A percentile compares a stretch with the other conserved stretches of the same genome.
These are phyloP conservation scores for Pyrus pyrifolia DNA, from an alignment of 306 rosid genomes.

Conservation along the genomic window DNA sequence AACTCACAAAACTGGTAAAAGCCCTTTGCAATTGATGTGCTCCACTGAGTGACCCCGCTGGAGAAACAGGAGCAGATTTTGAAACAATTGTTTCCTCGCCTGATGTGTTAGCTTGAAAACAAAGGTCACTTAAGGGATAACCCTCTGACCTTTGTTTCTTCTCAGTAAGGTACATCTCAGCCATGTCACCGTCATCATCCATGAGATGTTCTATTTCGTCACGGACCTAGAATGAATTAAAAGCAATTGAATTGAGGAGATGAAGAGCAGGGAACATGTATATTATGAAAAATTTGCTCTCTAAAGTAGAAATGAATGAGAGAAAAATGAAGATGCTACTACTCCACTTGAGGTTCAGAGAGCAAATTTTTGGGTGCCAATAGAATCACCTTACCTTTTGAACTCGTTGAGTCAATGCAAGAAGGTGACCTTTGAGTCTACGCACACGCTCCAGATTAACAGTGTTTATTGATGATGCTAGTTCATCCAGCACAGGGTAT, in stretches of 20 bases:
- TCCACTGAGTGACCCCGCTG: slow-evolving; percentile 45
- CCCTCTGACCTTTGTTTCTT: slow-evolving; percentile 37
- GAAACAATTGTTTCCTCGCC: slow-evolving; percentile 30
- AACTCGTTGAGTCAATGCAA: slow-evolving; percentile 86
- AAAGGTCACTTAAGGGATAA: slow-evolving; percentile 36
- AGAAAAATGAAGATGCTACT: neutral
- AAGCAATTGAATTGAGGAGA: slow-evolving; percentile 13
- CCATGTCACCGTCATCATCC: slow-evolving; percentile 53
- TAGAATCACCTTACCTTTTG: slow-evolving; percentile 57
- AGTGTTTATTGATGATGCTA: slow-evolving; percentile 70
- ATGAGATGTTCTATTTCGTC: slow-evolving; percentile 47
- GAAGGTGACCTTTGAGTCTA: slow-evolving; percentile 90
- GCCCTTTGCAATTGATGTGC: slow-evolving; percentile 63
- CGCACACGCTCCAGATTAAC: slow-evolving; percentile 88
- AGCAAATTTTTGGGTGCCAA: neutral
- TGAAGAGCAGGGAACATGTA: neutral
- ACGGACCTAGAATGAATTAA: slow-evolving; percentile 35
- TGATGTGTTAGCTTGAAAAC: slow-evolving; percentile 25
- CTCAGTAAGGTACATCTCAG: slow-evolving; percentile 47
- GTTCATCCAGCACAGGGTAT: slow-evolving; percentile 84
- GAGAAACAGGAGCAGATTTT: slow-evolving; percentile 79
- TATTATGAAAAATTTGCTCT: neutral
- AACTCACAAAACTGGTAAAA: slow-evolving; percentile 51
- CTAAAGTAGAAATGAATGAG: neutral
- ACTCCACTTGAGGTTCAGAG: neutral